These are phyloP conservation scores for Colletotrichum paranaense DNA, from an alignment of 2,329 filamentous ascomycete species.

Conservation along the genomic window DNA sequence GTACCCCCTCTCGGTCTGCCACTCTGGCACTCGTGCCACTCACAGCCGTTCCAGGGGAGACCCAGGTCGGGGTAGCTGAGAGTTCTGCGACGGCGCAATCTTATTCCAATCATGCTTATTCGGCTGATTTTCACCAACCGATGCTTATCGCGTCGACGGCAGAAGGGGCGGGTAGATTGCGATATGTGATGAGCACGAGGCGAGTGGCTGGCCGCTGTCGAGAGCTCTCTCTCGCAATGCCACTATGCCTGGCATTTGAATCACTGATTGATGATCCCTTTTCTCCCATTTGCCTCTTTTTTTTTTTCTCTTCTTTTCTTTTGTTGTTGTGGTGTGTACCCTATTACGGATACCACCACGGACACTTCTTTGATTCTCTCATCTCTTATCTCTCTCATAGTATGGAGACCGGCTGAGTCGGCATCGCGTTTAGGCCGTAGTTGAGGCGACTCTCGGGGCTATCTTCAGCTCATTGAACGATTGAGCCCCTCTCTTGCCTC, in stretches of 20 bases:
- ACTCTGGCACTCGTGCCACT: not conserved
- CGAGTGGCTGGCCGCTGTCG: not conserved
- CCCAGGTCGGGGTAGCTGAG: not conserved
- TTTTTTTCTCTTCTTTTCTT: not conserved
- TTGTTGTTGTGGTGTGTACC: not conserved
- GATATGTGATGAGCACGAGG: not conserved
- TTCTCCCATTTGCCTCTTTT: not conserved
- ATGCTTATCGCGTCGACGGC: slow-evolving; percentile 15
- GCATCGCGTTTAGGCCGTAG: not conserved
- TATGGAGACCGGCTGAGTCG: slow-evolving; percentile 27
- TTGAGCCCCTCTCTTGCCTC: not conserved
- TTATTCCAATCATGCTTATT: slow-evolving; percentile 34
- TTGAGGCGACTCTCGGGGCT: not conserved
- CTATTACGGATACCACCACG: not conserved
- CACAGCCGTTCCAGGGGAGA: slow-evolving; percentile 11
- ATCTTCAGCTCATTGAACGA: not conserved
- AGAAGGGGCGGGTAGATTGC: slow-evolving; percentile 5
- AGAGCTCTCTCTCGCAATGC: not conserved
- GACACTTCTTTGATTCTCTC: not conserved
- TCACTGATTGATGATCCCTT: not conserved
- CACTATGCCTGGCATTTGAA: too few relatives aligned
- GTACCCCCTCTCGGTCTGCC: too few relatives aligned
- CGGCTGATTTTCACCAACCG: not conserved
- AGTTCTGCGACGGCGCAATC: slow-evolving; percentile 22
- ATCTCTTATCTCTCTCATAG: slow-evolving; percentile 23